These are phyloP conservation scores for Marsdenia floribunda DNA, from an alignment of 257 asterid genomes.

Conservation along the genomic window DNA sequence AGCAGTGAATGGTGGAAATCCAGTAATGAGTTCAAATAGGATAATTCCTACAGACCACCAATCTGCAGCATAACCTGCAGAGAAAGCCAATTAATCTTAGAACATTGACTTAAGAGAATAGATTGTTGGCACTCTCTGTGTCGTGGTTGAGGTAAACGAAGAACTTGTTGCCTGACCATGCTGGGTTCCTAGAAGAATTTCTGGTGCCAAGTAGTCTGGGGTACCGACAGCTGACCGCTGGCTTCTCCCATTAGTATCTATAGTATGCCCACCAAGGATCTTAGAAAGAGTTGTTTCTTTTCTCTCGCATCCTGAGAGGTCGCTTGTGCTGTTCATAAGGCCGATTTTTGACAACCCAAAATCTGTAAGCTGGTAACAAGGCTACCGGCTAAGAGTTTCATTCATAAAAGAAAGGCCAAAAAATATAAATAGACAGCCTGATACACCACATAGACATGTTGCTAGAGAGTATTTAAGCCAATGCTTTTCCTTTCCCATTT, in stretches of 20 bases:
- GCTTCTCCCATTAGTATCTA: constrained; percentile 30
- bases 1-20: constrained; percentile 79
- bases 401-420: neutral
- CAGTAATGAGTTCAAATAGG: constrained; percentile 75
- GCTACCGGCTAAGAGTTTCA: neutral
- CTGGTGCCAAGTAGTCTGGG: constrained; percentile 98
- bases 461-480: neutral
- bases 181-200: constrained; percentile 91
- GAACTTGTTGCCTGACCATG: constrained; percentile 53
- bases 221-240: constrained; percentile 91
- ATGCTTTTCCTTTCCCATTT: neutral
- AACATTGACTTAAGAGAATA: neutral
- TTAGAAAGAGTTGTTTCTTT: constrained; percentile 34
- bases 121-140: constrained; percentile 1
- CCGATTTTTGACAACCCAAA: constrained; percentile 96
- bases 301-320: constrained; percentile 52
- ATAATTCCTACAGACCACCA: constrained; percentile 98
- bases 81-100: constrained; percentile 1
- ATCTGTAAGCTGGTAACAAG: constrained; percentile 81
- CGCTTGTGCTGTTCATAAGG: constrained; percentile 87
- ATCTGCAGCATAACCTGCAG: constrained; percentile 78
- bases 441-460: neutral
- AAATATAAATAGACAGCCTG: neutral
- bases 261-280: constrained; percentile 36
- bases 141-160: neutral